Percentiles rank a stretch among this genome's conserved stretches.
Conservation (phyloP, 148 eudicot species). For the Oxyria digyna region DNA sequence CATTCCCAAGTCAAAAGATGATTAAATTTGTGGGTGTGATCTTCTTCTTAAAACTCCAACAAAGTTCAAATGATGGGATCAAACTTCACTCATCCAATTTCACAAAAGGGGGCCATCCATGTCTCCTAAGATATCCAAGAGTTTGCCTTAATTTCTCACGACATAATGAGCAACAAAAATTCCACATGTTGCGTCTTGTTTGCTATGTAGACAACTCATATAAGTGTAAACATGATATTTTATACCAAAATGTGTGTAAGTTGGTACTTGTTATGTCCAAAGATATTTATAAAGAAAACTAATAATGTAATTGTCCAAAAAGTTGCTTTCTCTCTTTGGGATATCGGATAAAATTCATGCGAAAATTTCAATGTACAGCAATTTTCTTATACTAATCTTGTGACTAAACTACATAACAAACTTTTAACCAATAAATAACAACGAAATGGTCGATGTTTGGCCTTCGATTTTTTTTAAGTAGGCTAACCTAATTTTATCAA, state of each 20-base stretch:
- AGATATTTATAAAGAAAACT: too few relatives aligned
- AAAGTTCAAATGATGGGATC: conserved; percentile 1
- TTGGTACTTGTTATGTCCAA: too few relatives aligned
- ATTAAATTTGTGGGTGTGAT: conserved; percentile 1
- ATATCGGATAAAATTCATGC: too few relatives aligned
- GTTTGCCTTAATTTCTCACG: conserved; percentile 2
- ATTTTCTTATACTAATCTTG: too few relatives aligned
- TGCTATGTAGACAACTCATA: neutral
- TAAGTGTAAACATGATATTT: neutral
- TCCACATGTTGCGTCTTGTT: neutral
- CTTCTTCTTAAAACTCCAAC: conserved; percentile 1
- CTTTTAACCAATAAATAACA: too few relatives aligned
- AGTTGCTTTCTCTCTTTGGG: too few relatives aligned
- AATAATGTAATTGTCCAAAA: too few relatives aligned
- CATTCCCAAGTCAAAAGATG: neutral
- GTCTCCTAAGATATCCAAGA: neutral
- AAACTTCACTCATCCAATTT: neutral
- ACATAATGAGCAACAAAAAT: conserved; percentile 8
- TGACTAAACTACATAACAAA: too few relatives aligned
- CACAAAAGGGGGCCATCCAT: conserved; percentile 4
- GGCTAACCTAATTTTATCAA: too few relatives aligned
- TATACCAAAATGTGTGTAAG: neutral
- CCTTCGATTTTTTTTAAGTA: too few relatives aligned
- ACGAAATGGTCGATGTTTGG: too few relatives aligned
- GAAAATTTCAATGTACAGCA: too few relatives aligned